Conservation (phyloP, 2,329 filamentous ascomycete genomes). For the Colletotrichum echinochloae region DNA sequence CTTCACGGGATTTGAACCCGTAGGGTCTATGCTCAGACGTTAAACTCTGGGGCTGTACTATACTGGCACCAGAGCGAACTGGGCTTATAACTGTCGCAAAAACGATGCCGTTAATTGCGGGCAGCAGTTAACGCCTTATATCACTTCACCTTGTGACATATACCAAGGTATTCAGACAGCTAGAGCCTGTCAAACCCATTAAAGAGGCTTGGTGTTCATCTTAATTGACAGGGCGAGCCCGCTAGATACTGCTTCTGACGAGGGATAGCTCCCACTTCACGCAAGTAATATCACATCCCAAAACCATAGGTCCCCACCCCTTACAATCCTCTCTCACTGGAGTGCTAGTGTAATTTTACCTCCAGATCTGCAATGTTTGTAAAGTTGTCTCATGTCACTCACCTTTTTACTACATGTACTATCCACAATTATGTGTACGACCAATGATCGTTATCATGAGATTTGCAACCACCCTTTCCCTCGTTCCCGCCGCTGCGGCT, state of each 20-base stretch:
- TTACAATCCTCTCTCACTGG: constrained; percentile 14
- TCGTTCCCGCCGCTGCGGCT: constrained; percentile 44
- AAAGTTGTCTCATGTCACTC: constrained; percentile 13
- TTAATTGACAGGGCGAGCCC: constrained; percentile 14
- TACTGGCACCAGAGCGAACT: no score
- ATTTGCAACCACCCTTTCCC: constrained; percentile 39
- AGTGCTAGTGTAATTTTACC: constrained; percentile 32
- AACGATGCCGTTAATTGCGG: no score
- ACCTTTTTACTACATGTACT: constrained; percentile 20
- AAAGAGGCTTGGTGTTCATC: constrained; percentile 11
- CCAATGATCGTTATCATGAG: constrained; percentile 42
- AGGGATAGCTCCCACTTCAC: constrained; percentile 21
- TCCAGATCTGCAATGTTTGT: constrained; percentile 20
- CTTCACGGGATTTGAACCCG: no score
- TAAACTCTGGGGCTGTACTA: no score
- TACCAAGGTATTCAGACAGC: not conserved
- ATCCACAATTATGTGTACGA: not conserved
- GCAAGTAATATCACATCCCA: constrained; percentile 30
- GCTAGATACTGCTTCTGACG: constrained; percentile 28
- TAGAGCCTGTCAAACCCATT: constrained; percentile 3
- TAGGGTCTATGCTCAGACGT: no score
- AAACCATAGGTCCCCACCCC: constrained; percentile 22
- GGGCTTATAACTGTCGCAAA: no score
- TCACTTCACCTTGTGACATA: no score
- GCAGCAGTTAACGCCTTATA: no score